Conservation (phyloP, 2,329 filamentous ascomycete genomes). For the Diaporthe australafricana region DNA sequence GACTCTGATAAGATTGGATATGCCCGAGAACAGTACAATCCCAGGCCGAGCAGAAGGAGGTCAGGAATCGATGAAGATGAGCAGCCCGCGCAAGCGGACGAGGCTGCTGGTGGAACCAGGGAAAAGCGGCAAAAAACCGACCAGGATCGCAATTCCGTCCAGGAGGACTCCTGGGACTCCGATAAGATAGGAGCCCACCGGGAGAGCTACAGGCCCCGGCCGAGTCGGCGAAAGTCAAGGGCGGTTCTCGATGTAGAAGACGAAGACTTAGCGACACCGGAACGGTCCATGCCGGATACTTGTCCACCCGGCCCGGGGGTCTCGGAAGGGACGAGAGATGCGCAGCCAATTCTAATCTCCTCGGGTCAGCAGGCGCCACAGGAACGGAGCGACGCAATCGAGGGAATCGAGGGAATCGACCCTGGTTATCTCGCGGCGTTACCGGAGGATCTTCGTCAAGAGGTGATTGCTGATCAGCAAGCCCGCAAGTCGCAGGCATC, state of each 20-base stretch:
- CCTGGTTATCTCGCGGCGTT: conserved; percentile 32
- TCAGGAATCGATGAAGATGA: conserved; percentile 32
- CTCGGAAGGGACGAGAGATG: not conserved
- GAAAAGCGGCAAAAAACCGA: conserved; percentile 17
- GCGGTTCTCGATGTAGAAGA: conserved; percentile 6
- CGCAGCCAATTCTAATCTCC: conserved; percentile 15
- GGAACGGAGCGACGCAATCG: not conserved
- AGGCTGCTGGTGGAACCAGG: not conserved
- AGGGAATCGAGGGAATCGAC: conserved; percentile 31
- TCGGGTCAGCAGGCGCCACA: conserved; percentile 15
- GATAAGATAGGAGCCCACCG: conserved; percentile 24
- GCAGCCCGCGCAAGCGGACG: not conserved
- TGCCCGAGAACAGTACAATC: conserved; percentile 26
- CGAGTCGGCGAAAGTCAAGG: conserved; percentile 31
- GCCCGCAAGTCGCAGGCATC: conserved; percentile 28
- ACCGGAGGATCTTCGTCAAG: conserved; percentile 33
- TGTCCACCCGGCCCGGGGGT: conserved; percentile 12
- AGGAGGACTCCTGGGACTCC: conserved; percentile 24
- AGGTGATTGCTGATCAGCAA: conserved; percentile 31
- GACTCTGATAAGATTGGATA: conserved; percentile 35
- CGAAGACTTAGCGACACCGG: not conserved
- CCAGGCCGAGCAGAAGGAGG: conserved; percentile 38
- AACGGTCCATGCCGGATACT: conserved; percentile 35
- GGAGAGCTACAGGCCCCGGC: conserved; percentile 28
- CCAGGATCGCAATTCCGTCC: not conserved